Base-by-base conservation (phyloP, 306 rosid species). In the Cicer judaicum region DNA sequence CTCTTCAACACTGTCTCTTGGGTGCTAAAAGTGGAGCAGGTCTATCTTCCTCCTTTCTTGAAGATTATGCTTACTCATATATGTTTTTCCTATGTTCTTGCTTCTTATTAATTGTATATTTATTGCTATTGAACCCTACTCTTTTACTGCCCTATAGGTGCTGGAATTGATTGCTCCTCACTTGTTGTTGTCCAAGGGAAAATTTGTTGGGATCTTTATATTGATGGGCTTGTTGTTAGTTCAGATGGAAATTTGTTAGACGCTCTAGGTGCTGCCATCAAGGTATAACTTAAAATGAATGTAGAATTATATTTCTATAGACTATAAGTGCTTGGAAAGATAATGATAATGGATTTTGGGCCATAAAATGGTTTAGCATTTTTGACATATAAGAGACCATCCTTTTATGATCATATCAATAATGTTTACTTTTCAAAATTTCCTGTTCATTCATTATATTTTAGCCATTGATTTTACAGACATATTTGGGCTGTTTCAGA, bases 221-320 rank as follows among this genome's bases (percentile, higher is more conserved):
- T 90, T 42, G 98, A 90, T 14, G 92, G 97, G 68, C 92, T 93
- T 69, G 92, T 93, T 55, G 77, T 93, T 52, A 79, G 96, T 59
- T 89, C 96, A 43, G 97, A 93, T 54, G 98, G 98, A 55, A 91
- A 93, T 88, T 79, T 89, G 73, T 86, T 93, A 76, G 98, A 93
- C 75, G 87, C 96, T 63, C 72, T 89, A 6, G 92, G 93, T 7
- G 97, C 98, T 81, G 95, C 98, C 70, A 84, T 91, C 64, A 93
- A 87, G 98, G 98, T 93, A 85, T 44, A 41, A 13, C 41, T 18
- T 68, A 13, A 64, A 73, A 46, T 2, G 8, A 56, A 55, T 48
- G n/a, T 48, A 15, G 29, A 55, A 36, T 76, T 14, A 38, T 50
- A 50, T 49, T 29, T 29, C 36, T 3, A 29, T 29, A 4, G 36